A percentile compares a stretch with the other conserved stretches of the same genome.
phyloP scores from a whole-genome alignment of 202 grass and related monocot species.

The Dendrocalamus latiflorus region DNA sequence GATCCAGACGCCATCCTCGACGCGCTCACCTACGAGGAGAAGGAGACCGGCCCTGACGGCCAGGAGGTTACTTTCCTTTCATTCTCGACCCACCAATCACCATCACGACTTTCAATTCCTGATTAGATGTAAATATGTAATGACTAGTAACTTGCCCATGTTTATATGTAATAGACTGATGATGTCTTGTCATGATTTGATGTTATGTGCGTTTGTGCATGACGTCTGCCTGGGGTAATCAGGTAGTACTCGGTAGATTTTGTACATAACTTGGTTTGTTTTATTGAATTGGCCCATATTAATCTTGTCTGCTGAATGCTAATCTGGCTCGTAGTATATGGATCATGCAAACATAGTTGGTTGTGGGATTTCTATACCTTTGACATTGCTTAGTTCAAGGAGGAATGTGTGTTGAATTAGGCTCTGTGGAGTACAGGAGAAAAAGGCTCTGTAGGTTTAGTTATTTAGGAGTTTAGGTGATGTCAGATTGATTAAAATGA shows the following conservation, averaged over 20 bases:
- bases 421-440: background rate
- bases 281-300: background rate
- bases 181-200: background rate
- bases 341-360: background rate
- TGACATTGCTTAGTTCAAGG: background rate
- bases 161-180: background rate
- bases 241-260: background rate
- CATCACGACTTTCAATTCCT: background rate
- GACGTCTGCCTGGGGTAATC: background rate
- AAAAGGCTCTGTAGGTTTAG: background rate
- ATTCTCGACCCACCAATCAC: background rate
- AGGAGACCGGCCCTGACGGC: conserved; percentile 60
- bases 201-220: background rate
- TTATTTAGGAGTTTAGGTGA: background rate
- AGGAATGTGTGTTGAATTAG: background rate
- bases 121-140: background rate
- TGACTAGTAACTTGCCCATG: background rate
- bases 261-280: background rate
- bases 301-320: background rate
- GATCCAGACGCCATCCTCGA: conserved; percentile 66
- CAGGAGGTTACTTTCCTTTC: conserved; percentile 40
- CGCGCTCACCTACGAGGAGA: conserved; percentile 53
- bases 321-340: background rate
- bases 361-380: background rate
- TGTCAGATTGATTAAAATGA: background rate